Conservation (phyloP, 352 stramenopile species). For the Nothophytophthora sp. region DNA sequence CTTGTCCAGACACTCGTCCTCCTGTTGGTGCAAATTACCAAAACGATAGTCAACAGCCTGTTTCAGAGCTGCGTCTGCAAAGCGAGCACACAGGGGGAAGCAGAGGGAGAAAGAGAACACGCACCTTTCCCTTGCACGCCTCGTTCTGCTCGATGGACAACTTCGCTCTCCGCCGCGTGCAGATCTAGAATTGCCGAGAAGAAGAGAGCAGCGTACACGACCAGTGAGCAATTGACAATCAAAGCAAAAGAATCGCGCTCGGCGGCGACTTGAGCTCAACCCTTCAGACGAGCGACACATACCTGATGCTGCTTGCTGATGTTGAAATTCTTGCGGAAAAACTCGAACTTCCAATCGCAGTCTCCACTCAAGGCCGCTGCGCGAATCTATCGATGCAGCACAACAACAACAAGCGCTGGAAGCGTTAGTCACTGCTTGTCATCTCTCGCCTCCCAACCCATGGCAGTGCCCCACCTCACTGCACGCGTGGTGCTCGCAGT, state of each 20-base stretch:
- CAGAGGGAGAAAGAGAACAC: slow-evolving; percentile 3
- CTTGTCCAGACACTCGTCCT: slow-evolving; percentile 86
- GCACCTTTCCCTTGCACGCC: slow-evolving; percentile 74
- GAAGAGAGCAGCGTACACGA: neutral
- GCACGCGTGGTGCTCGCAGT: slow-evolving; percentile 93
- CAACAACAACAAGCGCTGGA: neutral
- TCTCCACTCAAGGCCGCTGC: slow-evolving; percentile 85
- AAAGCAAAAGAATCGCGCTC: too few relatives aligned
- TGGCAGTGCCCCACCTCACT: slow-evolving; percentile 66
- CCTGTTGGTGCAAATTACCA: too few relatives aligned
- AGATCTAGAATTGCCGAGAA: slow-evolving; percentile 47
- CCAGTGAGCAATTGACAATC: too few relatives aligned
- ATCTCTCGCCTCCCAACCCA: neutral
- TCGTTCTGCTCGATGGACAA: slow-evolving; percentile 78
- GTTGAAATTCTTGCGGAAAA: slow-evolving; percentile 92
- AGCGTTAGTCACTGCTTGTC: neutral
- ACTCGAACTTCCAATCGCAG: slow-evolving; percentile 92
- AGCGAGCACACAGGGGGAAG: neutral
- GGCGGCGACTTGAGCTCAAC: too few relatives aligned
- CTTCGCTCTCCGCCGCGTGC: slow-evolving; percentile 88
- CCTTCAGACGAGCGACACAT: too few relatives aligned
- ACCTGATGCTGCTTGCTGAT: slow-evolving; percentile 90
- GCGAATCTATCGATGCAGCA: slow-evolving; percentile 40
- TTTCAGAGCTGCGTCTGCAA: neutral
- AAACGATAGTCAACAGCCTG: too few relatives aligned